A percentile compares a stretch with the other conserved stretches of the same genome.
Evolutionary conservation across 352 stramenopile species (phyloP).

Genomic region (Globisporangium alternatum): DNA sequence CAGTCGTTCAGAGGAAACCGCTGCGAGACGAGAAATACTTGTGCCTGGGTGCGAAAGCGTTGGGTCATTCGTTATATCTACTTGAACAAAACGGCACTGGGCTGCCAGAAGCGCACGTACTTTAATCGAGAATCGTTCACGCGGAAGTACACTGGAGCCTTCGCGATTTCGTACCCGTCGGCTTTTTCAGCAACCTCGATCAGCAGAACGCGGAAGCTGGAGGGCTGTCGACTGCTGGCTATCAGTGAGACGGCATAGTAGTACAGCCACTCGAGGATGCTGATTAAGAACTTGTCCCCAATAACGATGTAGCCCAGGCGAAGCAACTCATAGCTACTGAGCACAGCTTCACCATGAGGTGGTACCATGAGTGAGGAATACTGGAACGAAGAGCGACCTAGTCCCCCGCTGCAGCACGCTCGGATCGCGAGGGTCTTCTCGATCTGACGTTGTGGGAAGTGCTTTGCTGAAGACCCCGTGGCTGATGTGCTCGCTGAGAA

Average conservation of each 20-base stretch:
- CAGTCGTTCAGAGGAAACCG: no score
- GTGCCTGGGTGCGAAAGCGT: no score
- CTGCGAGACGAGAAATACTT: no score
- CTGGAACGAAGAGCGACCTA: neutral
- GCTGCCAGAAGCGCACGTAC: neutral
- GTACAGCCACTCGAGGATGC: slow-evolving; percentile 3
- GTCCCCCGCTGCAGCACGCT: neutral
- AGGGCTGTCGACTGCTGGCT: neutral
- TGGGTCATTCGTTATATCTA: no score
- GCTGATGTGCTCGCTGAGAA: neutral
- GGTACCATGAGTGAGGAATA: neutral
- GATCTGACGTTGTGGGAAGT: neutral
- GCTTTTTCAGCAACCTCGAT: neutral
- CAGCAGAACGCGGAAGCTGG: neutral
- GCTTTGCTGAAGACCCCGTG: neutral
- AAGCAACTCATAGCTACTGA: slow-evolving; percentile 11
- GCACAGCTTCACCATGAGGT: neutral
- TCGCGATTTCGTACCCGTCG: neutral
- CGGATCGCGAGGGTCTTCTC: slow-evolving; percentile 2
- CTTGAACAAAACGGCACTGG: neutral
- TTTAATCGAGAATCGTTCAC: neutral
- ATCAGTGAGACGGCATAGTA: neutral
- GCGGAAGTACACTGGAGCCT: neutral
- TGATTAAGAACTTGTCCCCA: slow-evolving; percentile 5
- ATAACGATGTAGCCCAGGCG: slow-evolving; percentile 9